Evolutionary conservation across 2,329 filamentous ascomycete genomes (phyloP), one percentile per base, ranked within the genome.

Genomic region (Penicillium sp.): DNA sequence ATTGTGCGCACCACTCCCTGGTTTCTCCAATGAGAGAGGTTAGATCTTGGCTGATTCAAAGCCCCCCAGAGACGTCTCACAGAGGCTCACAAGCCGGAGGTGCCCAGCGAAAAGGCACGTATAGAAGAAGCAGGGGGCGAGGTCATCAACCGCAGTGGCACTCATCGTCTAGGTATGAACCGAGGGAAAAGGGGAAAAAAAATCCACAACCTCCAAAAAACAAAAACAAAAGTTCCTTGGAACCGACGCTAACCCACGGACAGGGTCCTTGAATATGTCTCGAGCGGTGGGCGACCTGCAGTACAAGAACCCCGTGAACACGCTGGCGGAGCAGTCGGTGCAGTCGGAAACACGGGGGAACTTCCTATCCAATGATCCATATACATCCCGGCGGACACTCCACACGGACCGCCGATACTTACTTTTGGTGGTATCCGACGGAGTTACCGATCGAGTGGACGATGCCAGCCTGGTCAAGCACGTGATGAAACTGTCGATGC

Each of bases 281-380:
- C 69, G 71, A 27, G 70, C 70, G 21, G 49, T 72, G n/a, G 70
- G 71, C 3, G 71, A 72, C 50, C 58, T 73, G 22, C 71, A 71
- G 56, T 73, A 73, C 58, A 73, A 73, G 48, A 68, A 69, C 40
- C 70, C 71, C 21, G 63, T 72, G 24, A 72, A 71, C 49, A 65
- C 50, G 2, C 43, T 61, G 6, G 52, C 58, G 16, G 54, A 66
- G 36, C 11, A 54, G 16, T 39, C 55, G 9, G 18, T 34, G 14
- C 32, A 40, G 34, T 60, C 51, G n/a, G 46, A 62, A 47, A 47
- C 51, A 32, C 60, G 64, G 14, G 70, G 67, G 32, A 58, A 72
- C 45, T 68, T 71, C 39, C 44, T 73, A 22, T 72, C 71, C 43
- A 71, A 66, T 48, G 63, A 70, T 14, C 69, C 71, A 7, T 65